These are phyloP conservation scores for Eucalyptus viminalis DNA, from an alignment of 345 rosid species.

Conservation along the genomic window DNA sequence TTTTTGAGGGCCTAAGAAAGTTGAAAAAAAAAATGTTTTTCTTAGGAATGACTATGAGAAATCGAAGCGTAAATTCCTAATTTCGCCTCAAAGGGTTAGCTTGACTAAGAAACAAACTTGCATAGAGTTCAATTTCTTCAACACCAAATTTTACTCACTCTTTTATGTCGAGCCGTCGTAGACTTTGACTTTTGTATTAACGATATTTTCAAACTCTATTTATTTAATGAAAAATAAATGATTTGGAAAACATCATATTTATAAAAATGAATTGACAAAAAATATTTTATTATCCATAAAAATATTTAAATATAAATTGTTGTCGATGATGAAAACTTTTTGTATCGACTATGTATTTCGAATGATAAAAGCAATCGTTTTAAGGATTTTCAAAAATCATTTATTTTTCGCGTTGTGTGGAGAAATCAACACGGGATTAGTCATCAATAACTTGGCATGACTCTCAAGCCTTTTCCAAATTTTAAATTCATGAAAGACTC, in stretches of 20 bases:
- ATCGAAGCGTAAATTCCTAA: background rate
- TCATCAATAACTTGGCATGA: background rate
- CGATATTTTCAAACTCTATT: rapidly evolving
- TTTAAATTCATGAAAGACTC: too few species aligned
- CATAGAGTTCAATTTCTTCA: background rate
- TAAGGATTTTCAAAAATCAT: too few species aligned
- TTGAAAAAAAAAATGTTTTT: background rate
- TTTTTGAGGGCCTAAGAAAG: background rate
- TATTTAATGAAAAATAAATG: too few species aligned
- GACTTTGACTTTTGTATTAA: rapidly evolving
- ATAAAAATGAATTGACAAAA: too few species aligned
- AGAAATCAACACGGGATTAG: background rate
- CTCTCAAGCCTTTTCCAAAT: background rate
- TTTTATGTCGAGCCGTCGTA: background rate
- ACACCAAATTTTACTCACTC: background rate
- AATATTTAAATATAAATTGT: too few species aligned
- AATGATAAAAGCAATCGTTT: too few species aligned
- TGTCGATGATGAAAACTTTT: rapidly evolving
- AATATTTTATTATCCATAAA: too few species aligned
- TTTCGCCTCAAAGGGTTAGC: background rate
- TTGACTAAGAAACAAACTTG: background rate
- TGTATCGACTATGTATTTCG: background rate
- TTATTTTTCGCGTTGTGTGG: background rate
- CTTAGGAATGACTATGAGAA: background rate
- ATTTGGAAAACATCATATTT: rapidly evolving